phyloP scores from a whole-genome alignment of 78 protist genomes.

The Dictyostelium purpureum region DNA sequence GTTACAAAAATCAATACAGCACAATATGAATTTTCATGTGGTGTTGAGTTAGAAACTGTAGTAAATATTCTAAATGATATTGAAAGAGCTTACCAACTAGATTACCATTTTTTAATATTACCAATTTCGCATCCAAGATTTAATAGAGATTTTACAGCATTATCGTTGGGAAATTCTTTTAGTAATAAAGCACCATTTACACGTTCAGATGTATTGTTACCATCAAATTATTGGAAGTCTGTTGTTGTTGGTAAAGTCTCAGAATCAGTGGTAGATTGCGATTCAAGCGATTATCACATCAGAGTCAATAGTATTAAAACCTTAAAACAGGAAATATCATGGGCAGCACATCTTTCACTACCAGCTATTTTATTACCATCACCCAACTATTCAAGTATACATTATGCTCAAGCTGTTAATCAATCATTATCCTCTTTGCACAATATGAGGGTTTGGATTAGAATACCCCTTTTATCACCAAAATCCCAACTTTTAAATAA shows the following conservation, averaged over 20 bases:
- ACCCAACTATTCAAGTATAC: constrained; percentile 12
- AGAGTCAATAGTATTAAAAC: background rate
- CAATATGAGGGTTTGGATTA: constrained; percentile 74
- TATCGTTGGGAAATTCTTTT: background rate
- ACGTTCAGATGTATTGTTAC: constrained; percentile 70
- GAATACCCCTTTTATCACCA: constrained; percentile 62
- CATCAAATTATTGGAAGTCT: constrained; percentile 69
- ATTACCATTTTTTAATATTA: constrained; percentile 41
- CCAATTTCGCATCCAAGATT: constrained; percentile 77
- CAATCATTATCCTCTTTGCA: constrained; percentile 10
- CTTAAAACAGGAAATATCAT: constrained; percentile 81
- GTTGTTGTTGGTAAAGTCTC: constrained; percentile 78
- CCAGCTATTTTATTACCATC: constrained; percentile 83
- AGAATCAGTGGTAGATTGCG: background rate
- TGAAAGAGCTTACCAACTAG: background rate
- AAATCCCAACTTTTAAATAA: background rate
- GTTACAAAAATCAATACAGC: background rate
- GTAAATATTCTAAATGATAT: background rate
- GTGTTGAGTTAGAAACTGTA: background rate
- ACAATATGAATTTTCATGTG: constrained; percentile 62
- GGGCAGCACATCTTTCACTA: constrained; percentile 86
- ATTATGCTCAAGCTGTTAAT: constrained; percentile 69
- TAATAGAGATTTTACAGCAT: constrained; percentile 13
- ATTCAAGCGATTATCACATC: constrained; percentile 16
- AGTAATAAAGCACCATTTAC: constrained; percentile 40